phyloP scores from a whole-genome alignment of 1,139 yeast species.

The Lodderomyces parapsilosis region DNA sequence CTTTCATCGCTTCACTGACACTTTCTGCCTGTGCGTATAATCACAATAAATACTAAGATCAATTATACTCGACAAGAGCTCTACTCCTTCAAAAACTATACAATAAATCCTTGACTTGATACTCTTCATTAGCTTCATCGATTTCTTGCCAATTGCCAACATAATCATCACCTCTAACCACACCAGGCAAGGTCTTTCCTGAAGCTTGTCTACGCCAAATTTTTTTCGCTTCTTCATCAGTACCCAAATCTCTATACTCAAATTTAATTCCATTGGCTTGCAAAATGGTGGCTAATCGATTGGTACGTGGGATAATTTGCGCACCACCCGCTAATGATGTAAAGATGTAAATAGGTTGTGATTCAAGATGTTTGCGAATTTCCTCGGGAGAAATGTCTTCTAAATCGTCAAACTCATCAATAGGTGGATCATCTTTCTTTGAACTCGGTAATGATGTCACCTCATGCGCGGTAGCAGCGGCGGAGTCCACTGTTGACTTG shows the following conservation, averaged over 20 bases:
- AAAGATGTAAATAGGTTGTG: constrained; percentile 68
- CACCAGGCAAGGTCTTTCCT: constrained; percentile 84
- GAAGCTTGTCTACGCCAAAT: constrained; percentile 79
- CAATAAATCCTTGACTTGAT: constrained; percentile 59
- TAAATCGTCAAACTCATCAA: constrained; percentile 30
- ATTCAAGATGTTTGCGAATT: constrained; percentile 42
- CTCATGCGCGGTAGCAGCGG: constrained; percentile 9
- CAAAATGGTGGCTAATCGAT: constrained; percentile 71
- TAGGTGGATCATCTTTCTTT: constrained; percentile 9
- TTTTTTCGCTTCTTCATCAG: constrained; percentile 82
- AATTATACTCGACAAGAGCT: not conserved
- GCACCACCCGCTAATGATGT: constrained; percentile 91
- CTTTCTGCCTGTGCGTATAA: too few relatives aligned
- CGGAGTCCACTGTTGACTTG: constrained; percentile 8
- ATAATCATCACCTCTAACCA: constrained; percentile 86
- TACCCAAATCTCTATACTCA: constrained; percentile 76
- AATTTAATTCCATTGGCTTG: constrained; percentile 72
- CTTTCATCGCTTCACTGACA: too few relatives aligned
- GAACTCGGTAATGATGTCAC: not conserved
- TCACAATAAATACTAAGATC: not conserved
- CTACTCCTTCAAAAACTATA: constrained; percentile 23
- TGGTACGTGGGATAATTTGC: constrained; percentile 80
- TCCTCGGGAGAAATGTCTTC: constrained; percentile 44
- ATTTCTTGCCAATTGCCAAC: constrained; percentile 81
- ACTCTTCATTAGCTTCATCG: constrained; percentile 85